Base-by-base conservation (phyloP, 441 rosid genomes). In the Pelargonium australe region DNA sequence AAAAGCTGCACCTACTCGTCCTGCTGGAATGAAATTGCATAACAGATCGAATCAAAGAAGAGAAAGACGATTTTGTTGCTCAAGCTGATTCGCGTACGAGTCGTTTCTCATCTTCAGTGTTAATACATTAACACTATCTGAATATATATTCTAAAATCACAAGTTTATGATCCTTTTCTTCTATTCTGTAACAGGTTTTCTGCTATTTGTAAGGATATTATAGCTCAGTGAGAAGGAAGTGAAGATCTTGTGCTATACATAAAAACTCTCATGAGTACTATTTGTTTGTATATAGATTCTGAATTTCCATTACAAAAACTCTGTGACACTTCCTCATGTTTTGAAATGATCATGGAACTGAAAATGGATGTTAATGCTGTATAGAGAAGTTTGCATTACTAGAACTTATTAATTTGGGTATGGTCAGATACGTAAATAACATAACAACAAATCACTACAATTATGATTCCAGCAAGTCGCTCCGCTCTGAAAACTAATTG, bases 21-120 rank as follows among this genome's bases (percentile, higher is more conserved):
- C 84, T 11, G 68, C 78, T 11, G 95, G 95, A 64, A 87, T 89
- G 87, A 87, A 84, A 72, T 64, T 89, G 80, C 90, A 85, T 13
- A 71, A 72, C 31, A 64, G 76, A 60, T 79, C n/a, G 11, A 86
- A 81, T 66, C 83, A 84, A 69, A 77, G 75, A 60, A 74, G 82
- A 65, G 76, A 87, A 79, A 72, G 90, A 65, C 65, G 74, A 66
- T 82, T 87, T 65, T 87, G 92, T 70, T 87, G 95, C 85, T 75
- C 86, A 17, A 77, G 70, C 71, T 78, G 73, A 74, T 49, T 7
- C 63, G 66, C 20, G 13, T 51, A 45, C 67, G 55, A 11, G 47
- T 5, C 20, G 16, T 11, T 41, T 17, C 2, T 13, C 23, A 4
- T 55, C n/a, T 55, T 17, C 9, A 4, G 4, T 5, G n/a, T 51